A percentile compares a stretch with the other conserved stretches of the same genome.
These are phyloP conservation scores for Solanum corneliomulleri DNA, from an alignment of 257 asterid species.

Conservation along the genomic window DNA sequence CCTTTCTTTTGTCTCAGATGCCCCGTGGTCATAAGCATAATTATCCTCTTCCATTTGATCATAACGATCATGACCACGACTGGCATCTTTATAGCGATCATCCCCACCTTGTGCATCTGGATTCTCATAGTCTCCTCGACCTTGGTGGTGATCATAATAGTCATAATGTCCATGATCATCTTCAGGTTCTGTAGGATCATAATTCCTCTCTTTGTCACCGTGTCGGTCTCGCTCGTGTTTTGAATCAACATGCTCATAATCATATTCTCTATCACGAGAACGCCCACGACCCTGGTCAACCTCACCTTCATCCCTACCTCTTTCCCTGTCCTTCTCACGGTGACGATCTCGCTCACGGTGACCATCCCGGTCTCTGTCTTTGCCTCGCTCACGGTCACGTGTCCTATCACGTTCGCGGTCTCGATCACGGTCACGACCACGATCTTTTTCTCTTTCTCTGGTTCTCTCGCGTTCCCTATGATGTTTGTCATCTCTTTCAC, in stretches of 20 bases:
- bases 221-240: conserved; percentile 24
- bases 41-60: conserved; percentile 70
- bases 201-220: conserved; percentile 33
- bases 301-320: conserved; percentile 30
- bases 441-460: conserved; percentile 55
- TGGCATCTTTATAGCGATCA: conserved; percentile 48
- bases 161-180: conserved; percentile 43
- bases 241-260: conserved; percentile 27
- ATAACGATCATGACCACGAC: conserved; percentile 46
- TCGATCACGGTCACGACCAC: conserved; percentile 36
- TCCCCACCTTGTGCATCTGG: conserved; percentile 38
- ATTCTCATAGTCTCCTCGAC: conserved; percentile 32
- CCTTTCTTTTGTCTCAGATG: conserved; percentile 43
- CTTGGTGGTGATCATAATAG: conserved; percentile 40
- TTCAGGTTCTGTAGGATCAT: conserved; percentile 32
- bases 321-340: conserved; percentile 44
- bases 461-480: conserved; percentile 83
- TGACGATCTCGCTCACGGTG: conserved; percentile 34
- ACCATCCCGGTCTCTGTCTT: conserved; percentile 19
- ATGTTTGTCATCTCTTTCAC: conserved; percentile 82
- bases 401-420: conserved; percentile 37
- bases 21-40: conserved; percentile 47
- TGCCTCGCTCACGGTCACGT: conserved; percentile 50
- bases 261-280: conserved; percentile 40
- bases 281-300: conserved; percentile 45